Conservation (phyloP, 1,284 basidiomycete species). For the Psilocybe mexicana region DNA sequence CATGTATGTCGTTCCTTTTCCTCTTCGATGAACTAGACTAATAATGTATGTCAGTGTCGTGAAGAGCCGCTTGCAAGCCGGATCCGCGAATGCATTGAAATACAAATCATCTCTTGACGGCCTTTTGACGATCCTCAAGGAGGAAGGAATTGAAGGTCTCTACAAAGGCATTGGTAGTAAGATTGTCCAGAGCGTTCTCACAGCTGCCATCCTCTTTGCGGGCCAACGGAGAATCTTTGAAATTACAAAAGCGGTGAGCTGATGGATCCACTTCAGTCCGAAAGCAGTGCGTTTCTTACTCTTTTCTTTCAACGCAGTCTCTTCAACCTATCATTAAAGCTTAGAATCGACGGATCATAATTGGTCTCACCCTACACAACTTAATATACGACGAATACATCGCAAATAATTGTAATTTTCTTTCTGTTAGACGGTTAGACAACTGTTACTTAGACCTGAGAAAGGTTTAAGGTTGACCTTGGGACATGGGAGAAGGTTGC, state of each 20-base stretch:
- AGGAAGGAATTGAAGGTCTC: slow-evolving; percentile 79
- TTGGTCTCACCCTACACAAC: neutral
- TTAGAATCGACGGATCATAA: neutral
- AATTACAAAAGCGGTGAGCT: slow-evolving; percentile 56
- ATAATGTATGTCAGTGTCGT: slow-evolving; percentile 56
- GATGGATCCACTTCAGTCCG: neutral
- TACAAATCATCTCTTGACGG: slow-evolving; percentile 77
- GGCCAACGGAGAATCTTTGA: slow-evolving; percentile 80
- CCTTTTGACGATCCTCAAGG: slow-evolving; percentile 66
- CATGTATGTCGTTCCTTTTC: slow-evolving; percentile 49
- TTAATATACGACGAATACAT: neutral
- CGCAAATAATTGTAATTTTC: neutral
- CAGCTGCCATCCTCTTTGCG: slow-evolving; percentile 88
- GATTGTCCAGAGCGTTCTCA: slow-evolving; percentile 86
- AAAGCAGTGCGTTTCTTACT: neutral
- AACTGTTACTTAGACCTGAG: neutral
- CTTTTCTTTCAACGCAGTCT: neutral
- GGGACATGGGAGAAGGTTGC: neutral
- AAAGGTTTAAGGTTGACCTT: neutral
- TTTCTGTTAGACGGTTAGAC: no score
- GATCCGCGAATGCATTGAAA: slow-evolving; percentile 57
- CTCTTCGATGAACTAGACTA: neutral
- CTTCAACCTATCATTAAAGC: slow-evolving; percentile 10
- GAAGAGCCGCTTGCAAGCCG: slow-evolving; percentile 82
- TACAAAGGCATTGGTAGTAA: slow-evolving; percentile 88